phyloP scores from a whole-genome alignment of 257 asterid genomes.

The Forsythia viridissima region DNA sequence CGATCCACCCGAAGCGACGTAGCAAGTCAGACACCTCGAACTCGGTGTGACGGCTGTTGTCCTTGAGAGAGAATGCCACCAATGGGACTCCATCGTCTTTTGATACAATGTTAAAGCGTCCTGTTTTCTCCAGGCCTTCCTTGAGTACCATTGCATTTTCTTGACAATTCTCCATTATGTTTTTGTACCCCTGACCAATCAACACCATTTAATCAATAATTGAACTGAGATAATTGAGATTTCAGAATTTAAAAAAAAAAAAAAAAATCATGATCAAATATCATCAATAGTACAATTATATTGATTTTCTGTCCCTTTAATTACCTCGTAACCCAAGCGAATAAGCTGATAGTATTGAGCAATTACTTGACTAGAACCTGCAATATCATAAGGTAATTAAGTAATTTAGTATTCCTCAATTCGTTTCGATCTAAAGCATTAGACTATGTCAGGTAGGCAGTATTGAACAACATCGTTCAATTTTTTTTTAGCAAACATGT shows the following conservation, averaged over 20 bases:
- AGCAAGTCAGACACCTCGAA: conserved; percentile 70
- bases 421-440: not conserved
- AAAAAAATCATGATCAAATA: too few species aligned
- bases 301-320: not conserved
- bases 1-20: conserved; percentile 84
- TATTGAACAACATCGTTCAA: not conserved
- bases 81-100: conserved; percentile 86
- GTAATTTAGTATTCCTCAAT: not conserved
- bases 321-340: conserved; percentile 78
- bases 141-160: conserved; percentile 70
- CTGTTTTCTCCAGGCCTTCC: conserved; percentile 67
- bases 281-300: not conserved
- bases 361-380: conserved; percentile 89
- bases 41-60: conserved; percentile 66
- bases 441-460: not conserved
- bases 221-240: not conserved
- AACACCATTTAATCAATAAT: not conserved
- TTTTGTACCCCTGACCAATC: conserved; percentile 61
- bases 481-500: not conserved
- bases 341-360: conserved; percentile 90
- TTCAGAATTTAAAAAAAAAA: too few species aligned
- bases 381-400: not conserved
- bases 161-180: conserved; percentile 82
- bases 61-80: conserved; percentile 87
- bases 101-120: conserved; percentile 68